phyloP scores from a whole-genome alignment of 257 asterid species.

The Ehretia macrophylla region DNA sequence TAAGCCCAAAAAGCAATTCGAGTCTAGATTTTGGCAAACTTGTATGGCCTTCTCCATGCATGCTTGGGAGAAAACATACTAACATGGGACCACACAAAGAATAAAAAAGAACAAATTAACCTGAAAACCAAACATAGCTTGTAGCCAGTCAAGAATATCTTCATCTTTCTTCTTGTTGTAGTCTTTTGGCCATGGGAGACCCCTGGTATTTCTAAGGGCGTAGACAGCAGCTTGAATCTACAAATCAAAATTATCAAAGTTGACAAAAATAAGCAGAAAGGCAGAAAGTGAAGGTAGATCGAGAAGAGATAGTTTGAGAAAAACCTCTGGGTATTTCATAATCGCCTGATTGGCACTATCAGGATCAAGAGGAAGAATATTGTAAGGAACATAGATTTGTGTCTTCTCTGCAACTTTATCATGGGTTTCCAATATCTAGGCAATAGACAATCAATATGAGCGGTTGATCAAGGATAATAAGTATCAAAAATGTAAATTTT shows the following conservation, averaged over 20 bases:
- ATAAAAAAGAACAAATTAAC: conserved; percentile 16
- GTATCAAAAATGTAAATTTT: not conserved
- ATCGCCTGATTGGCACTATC: conserved; percentile 97
- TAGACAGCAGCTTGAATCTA: conserved; percentile 96
- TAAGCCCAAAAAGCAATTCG: conserved; percentile 4
- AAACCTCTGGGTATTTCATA: conserved; percentile 97
- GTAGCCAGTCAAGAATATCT: conserved; percentile 99
- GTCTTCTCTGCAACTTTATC: conserved; percentile 98
- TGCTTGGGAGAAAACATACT: too few species aligned
- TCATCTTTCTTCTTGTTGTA: conserved; percentile 97
- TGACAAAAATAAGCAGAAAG: conserved; percentile 8
- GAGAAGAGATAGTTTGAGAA: conserved; percentile 9
- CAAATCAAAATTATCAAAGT: conserved; percentile 15
- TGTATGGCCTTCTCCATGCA: too few species aligned
- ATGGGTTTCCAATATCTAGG: conserved; percentile 86
- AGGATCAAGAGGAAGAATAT: conserved; percentile 96
- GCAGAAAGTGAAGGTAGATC: conserved; percentile 5
- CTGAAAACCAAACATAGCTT: conserved; percentile 99
- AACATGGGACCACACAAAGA: not conserved
- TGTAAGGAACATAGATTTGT: conserved; percentile 90
- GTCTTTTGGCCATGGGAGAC: conserved; percentile 99
- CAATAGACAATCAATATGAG: conserved; percentile 6
- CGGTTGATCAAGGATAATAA: not conserved
- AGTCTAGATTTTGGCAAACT: too few species aligned
- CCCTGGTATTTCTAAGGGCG: conserved; percentile 87